A percentile compares a stretch with the other conserved stretches of the same genome.
Evolutionary conservation across 805 yeast species (phyloP).

Genomic region (Suhomyces emberorum): DNA sequence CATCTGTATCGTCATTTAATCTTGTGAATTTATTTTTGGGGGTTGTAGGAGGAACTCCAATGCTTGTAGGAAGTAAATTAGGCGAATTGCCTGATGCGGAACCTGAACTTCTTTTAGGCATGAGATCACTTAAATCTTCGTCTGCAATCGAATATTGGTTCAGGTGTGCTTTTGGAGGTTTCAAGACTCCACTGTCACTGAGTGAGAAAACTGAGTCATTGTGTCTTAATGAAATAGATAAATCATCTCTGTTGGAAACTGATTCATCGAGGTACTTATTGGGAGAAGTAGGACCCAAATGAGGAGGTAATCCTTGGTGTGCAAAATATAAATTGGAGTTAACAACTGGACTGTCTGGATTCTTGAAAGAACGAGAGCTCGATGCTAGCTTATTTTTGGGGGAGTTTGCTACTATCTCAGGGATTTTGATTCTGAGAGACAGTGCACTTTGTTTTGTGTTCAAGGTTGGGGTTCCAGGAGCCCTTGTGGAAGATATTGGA

Average conservation of each 20-base stretch:
- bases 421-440: conserved; percentile 9
- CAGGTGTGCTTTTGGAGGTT: conserved; percentile 19
- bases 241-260: conserved; percentile 17
- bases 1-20: background rate
- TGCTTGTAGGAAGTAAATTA: background rate
- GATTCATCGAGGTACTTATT: conserved; percentile 9
- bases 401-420: conserved; percentile 11
- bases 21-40: conserved; percentile 3
- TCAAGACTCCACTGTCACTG: conserved; percentile 17
- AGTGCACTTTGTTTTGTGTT: conserved; percentile 10
- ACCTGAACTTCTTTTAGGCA: background rate
- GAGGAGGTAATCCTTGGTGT: conserved; percentile 59
- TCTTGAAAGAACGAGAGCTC: background rate
- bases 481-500: background rate
- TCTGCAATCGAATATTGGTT: conserved; percentile 10
- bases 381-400: conserved; percentile 1
- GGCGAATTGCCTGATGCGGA: background rate
- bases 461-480: background rate
- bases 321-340: conserved; percentile 50
- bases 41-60: conserved; percentile 2
- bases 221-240: conserved; percentile 38
- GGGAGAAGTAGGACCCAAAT: conserved; percentile 21
- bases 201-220: conserved; percentile 33
- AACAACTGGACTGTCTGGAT: conserved; percentile 23
- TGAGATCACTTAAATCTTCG: conserved; percentile 6